Percentiles rank a stretch among this genome's conserved stretches.
phyloP scores from a whole-genome alignment of 306 rosid genomes.

The Castanopsis chinensis region DNA sequence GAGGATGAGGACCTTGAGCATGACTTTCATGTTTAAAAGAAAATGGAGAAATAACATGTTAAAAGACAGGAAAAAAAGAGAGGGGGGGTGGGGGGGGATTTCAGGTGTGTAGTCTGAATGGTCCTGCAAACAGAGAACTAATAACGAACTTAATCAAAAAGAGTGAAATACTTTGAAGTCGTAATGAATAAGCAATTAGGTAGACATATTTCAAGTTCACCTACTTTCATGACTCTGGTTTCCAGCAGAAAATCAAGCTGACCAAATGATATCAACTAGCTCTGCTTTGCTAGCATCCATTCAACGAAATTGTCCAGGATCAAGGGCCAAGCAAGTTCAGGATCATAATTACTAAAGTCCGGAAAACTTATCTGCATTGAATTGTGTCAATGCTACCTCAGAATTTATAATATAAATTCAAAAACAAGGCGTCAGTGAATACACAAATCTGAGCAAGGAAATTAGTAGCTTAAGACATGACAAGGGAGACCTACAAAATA shows the following conservation, averaged over 20 bases:
- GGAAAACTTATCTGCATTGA: conserved; percentile 80
- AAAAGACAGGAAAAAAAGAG: conserved; percentile 8
- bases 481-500: background rate
- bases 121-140: conserved; percentile 52
- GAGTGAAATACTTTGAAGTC: background rate
- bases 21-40: conserved; percentile 25
- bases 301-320: conserved; percentile 92
- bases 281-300: conserved; percentile 70
- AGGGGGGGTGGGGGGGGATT: background rate
- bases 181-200: background rate
- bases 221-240: conserved; percentile 35
- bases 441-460: background rate
- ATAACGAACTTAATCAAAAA: background rate
- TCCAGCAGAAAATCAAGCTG: conserved; percentile 42
- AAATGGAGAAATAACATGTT: conserved; percentile 12
- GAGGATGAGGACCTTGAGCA: conserved; percentile 25
- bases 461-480: background rate
- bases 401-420: background rate
- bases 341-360: conserved; percentile 57
- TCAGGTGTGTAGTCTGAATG: conserved; percentile 20
- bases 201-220: conserved; percentile 9
- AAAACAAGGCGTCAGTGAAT: background rate
- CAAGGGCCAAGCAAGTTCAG: conserved; percentile 97
- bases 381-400: background rate
- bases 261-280: conserved; percentile 28